Evolutionary conservation across 164 flowering plant genomes (phyloP).

Genomic region (Amborella trichopoda): DNA sequence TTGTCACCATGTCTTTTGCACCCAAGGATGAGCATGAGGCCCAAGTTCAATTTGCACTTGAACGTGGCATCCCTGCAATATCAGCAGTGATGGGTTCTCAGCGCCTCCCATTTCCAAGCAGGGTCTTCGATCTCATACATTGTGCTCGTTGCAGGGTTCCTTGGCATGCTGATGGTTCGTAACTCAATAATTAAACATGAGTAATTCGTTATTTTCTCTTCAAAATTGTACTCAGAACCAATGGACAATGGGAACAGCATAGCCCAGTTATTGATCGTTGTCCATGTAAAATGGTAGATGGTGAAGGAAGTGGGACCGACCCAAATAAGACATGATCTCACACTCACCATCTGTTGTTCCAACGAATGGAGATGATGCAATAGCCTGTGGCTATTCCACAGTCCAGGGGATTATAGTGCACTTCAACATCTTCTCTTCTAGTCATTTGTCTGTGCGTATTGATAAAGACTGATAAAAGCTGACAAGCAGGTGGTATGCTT

Average conservation of each 20-base stretch:
- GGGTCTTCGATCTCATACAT: conserved; percentile 76
- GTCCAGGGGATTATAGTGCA: too few species aligned
- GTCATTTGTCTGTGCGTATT: background rate
- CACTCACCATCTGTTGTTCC: background rate
- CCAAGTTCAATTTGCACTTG: conserved; percentile 92
- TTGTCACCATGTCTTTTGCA: conserved; percentile 86
- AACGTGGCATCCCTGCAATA: conserved; percentile 90
- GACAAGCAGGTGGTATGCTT: conserved; percentile 62
- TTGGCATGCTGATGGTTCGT: conserved; percentile 90
- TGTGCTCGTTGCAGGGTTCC: conserved; percentile 96
- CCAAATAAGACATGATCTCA: background rate
- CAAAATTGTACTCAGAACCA: too few species aligned
- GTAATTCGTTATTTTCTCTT: too few species aligned
- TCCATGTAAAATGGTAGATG: too few species aligned
- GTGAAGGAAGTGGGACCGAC: background rate
- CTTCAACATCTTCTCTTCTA: too few species aligned
- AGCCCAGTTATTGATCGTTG: too few species aligned
- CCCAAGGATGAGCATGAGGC: conserved; percentile 97
- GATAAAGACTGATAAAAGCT: background rate
- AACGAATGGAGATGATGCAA: background rate
- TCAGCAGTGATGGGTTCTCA: conserved; percentile 97
- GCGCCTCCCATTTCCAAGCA: conserved; percentile 77
- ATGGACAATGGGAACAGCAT: too few species aligned
- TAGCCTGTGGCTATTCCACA: background rate
- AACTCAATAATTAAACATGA: too few species aligned